Evolutionary conservation across 768 basidiomycete genomes (phyloP), one percentile per base, ranked within the genome.

Genomic region (Pleurotus cornucopiae): DNA sequence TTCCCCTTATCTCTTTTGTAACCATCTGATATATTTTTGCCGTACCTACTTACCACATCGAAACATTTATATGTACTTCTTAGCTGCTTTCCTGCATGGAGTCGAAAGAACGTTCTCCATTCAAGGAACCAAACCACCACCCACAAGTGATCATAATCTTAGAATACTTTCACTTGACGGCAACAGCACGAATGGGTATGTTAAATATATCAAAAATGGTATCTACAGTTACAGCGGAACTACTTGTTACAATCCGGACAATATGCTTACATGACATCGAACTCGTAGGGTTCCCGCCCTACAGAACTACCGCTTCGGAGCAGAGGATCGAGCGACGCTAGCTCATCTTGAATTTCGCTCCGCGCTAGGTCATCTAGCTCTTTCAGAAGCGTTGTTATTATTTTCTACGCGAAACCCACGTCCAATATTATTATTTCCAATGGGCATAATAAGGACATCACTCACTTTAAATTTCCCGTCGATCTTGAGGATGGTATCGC

Each of bases 281-380:
- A 71, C 46, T 71, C 71, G 60, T 71, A 74, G 65, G 55, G 62
- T 54, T 49, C 62, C 23, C 64, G 57, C 9, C 62, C 63, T 13
- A 73, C 72, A 18, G 72, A 62, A 6, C 69, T 57, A 43, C 63
- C 70, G 61, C 87, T 89, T 43, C 86, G 76, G 53, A 93, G 73
- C 34, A 91, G 66, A 23, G 91, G 91, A 69, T 91, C 89, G 45
- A 94, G 77, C 21, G 89, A 88, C 14, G 87, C 84, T 38, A 94
- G 73, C 69, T 94, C 91, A 56, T 91, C 88, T 68, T 81, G 86
- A 67, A 94, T 94, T 12, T 83, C 82, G 48, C 84, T 85, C 57
- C 91, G 78, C 47, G 92, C 91, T 46, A 91, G 83, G 40, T 80
- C 76, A 69, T 95, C 93, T 20, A 96, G 80, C 61, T 95, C 93